A percentile compares a stretch with the other conserved stretches of the same genome.
Conservation (phyloP, 192 early-diverging fungal genomes). For the Umbelopsis sp. region DNA sequence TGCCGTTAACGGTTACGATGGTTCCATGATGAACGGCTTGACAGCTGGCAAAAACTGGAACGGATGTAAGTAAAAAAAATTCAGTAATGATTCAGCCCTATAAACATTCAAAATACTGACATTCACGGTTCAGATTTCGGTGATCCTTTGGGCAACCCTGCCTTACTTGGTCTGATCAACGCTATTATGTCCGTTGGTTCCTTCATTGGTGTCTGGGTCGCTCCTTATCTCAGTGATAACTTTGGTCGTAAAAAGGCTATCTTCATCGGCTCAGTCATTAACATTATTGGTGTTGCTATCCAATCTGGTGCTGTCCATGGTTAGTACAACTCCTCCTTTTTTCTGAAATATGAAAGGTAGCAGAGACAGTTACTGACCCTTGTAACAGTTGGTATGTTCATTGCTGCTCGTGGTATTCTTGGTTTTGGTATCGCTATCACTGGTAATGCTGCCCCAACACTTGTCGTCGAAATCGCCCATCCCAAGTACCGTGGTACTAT, state of each 20-base stretch:
- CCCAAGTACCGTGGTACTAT: not conserved
- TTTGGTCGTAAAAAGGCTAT: constrained; percentile 65
- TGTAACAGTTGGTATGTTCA: constrained; percentile 56
- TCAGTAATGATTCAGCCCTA: not conserved
- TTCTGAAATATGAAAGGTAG: not conserved
- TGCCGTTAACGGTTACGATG: constrained; percentile 11
- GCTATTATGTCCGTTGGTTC: constrained; percentile 65
- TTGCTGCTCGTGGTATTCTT: constrained; percentile 69
- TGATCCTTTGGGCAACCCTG: not conserved
- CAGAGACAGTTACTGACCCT: not conserved
- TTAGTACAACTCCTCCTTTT: not conserved
- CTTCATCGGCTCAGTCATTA: constrained; percentile 57
- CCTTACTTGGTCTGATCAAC: constrained; percentile 43
- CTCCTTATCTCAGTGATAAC: constrained; percentile 61
- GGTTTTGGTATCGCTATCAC: constrained; percentile 61
- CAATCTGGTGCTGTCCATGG: constrained; percentile 51
- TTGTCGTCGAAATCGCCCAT: constrained; percentile 52
- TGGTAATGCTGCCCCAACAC: constrained; percentile 68
- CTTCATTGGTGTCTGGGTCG: constrained; percentile 64
- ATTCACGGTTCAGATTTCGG: not conserved
- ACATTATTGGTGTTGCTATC: constrained; percentile 66
- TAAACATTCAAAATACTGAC: not conserved
- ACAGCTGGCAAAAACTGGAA: not conserved
- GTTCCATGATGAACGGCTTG: constrained; percentile 13
- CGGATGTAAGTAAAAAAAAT: not conserved